Evolutionary conservation across 73 alveolate genomes (phyloP).

Genomic region (Paramecium sonneborni): DNA sequence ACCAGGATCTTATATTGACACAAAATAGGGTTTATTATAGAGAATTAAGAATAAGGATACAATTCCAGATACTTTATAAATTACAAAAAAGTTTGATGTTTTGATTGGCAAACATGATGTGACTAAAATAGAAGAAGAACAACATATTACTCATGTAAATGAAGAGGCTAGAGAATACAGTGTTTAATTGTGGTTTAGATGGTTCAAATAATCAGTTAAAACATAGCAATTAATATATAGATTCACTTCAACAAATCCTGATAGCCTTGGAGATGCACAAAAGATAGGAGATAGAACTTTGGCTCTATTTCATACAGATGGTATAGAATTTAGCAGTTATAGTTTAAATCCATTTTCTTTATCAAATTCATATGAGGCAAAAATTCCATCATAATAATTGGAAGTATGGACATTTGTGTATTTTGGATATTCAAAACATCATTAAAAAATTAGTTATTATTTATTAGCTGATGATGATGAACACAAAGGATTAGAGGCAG

Average conservation of each 20-base stretch:
- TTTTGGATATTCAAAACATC: background rate
- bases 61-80: background rate
- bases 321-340: background rate
- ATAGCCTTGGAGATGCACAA: background rate
- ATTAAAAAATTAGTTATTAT: background rate
- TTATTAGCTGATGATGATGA: background rate
- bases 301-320: background rate
- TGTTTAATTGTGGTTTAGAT: slow-evolving; percentile 43
- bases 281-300: slow-evolving; percentile 41
- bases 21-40: background rate
- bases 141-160: background rate
- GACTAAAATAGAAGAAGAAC: background rate
- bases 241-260: slow-evolving; percentile 12
- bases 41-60: slow-evolving; percentile 47
- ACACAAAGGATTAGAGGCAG: background rate
- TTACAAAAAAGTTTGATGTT: background rate
- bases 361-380: background rate
- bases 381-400: background rate
- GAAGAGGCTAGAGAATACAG: slow-evolving; percentile 35
- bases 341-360: background rate
- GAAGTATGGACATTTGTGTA: slow-evolving; percentile 8
- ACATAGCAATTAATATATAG: slow-evolving; percentile 12
- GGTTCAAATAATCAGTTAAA: background rate
- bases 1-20: slow-evolving; percentile 49
- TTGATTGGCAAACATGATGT: slow-evolving; percentile 37